These are phyloP conservation scores for Hydnomerulius pinastri DNA, from an alignment of 768 basidiomycete species.

Conservation along the genomic window DNA sequence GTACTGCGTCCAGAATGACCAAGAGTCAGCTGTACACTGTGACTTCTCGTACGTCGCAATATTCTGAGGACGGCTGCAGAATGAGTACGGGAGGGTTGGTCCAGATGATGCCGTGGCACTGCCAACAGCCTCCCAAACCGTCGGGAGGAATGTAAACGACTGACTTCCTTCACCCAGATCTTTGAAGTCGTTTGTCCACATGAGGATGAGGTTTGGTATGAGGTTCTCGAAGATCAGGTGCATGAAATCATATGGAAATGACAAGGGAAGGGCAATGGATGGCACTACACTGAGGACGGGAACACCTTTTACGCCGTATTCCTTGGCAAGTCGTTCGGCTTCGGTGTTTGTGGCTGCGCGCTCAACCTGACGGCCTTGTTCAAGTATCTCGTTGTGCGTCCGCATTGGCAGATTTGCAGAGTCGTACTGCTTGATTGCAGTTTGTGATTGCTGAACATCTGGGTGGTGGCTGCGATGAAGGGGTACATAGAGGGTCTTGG, in stretches of 20 bases:
- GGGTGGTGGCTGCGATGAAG: conserved; percentile 7
- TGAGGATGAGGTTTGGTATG: conserved; percentile 9
- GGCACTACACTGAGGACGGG: neutral
- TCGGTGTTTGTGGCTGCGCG: neutral
- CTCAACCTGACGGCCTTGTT: too few relatives aligned
- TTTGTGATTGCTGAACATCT: neutral
- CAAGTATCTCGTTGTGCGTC: conserved; percentile 17
- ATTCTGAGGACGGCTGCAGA: neutral
- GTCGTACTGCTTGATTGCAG: conserved; percentile 3
- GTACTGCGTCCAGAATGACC: conserved; percentile 12
- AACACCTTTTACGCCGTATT: neutral
- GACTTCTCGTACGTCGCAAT: conserved; percentile 8
- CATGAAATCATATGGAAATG: conserved; percentile 14
- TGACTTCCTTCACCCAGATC: conserved; percentile 4
- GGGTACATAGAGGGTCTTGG: conserved; percentile 5
- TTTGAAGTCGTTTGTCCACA: conserved; percentile 21
- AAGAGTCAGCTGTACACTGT: conserved; percentile 22
- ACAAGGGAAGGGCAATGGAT: neutral
- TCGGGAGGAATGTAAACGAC: conserved; percentile 1
- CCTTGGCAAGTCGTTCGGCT: conserved; percentile 1
- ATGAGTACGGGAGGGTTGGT: conserved; percentile 1
- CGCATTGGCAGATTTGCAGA: conserved; percentile 21
- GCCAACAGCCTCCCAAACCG: conserved; percentile 5
- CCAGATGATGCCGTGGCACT: conserved; percentile 5
- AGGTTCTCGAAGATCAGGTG: conserved; percentile 17